These are phyloP conservation scores for Medicago ruthenica DNA, from an alignment of 306 rosid genomes.

Conservation along the genomic window DNA sequence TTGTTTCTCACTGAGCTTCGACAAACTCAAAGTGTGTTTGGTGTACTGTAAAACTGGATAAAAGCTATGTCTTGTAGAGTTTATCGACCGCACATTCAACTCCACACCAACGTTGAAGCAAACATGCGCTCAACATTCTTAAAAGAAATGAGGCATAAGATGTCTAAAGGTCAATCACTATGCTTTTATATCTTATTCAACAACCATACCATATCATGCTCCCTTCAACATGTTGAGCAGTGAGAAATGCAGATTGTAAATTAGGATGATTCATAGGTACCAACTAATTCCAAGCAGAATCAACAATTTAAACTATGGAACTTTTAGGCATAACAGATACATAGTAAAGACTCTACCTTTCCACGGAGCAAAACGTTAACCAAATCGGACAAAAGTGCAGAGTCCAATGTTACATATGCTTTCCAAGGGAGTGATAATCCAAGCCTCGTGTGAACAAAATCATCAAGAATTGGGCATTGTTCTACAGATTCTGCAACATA, in stretches of 20 bases:
- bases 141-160: slow-evolving; percentile 9
- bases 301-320: slow-evolving; percentile 28
- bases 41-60: background rate
- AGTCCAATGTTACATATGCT: slow-evolving; percentile 33
- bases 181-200: slow-evolving; percentile 32
- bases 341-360: slow-evolving; percentile 56
- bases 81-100: background rate
- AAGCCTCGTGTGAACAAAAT: slow-evolving; percentile 45
- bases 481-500: slow-evolving; percentile 53
- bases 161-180: slow-evolving; percentile 4
- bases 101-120: background rate
- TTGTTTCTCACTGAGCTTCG: slow-evolving; percentile 5
- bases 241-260: slow-evolving; percentile 17
- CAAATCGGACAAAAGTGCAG: slow-evolving; percentile 45
- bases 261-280: slow-evolving; percentile 14
- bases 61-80: background rate
- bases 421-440: slow-evolving; percentile 49
- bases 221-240: slow-evolving; percentile 23
- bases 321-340: slow-evolving; percentile 32
- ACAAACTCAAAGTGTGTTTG: background rate
- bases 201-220: slow-evolving; percentile 16
- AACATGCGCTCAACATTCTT: background rate
- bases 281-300: slow-evolving; percentile 11
- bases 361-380: slow-evolving; percentile 46
- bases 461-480: slow-evolving; percentile 67